phyloP scores from a whole-genome alignment of 805 yeast species.

The Candida nonsorbophila region DNA sequence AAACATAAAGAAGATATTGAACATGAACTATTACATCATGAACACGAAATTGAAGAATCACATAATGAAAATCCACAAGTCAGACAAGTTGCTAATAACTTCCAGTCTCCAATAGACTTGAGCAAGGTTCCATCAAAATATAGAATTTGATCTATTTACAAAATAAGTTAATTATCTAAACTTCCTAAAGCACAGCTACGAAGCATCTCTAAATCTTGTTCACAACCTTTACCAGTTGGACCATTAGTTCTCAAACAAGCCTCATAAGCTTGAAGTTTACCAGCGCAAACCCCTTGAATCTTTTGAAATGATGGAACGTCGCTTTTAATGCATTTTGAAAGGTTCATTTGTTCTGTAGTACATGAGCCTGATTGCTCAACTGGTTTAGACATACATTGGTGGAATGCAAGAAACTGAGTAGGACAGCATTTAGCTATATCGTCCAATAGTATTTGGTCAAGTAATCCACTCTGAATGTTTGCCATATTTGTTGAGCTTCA shows the following conservation, averaged over 20 bases:
- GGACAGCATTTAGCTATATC: conserved; percentile 79
- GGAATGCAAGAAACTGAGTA: conserved; percentile 63
- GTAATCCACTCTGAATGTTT: conserved; percentile 13
- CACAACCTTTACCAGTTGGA: conserved; percentile 46
- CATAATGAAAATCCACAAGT: conserved; percentile 26
- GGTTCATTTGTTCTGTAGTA: conserved; percentile 46
- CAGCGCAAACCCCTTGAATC: conserved; percentile 59
- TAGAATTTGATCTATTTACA: conserved; percentile 1
- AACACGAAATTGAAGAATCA: conserved; percentile 71
- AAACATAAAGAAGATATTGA: conserved; percentile 88
- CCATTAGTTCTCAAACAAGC: conserved; percentile 50
- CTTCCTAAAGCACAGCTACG: conserved; percentile 57
- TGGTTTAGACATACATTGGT: conserved; percentile 62
- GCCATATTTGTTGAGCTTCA: too few species aligned
- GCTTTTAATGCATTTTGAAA: conserved; percentile 59
- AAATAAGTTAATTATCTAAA: conserved; percentile 10
- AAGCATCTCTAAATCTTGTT: conserved; percentile 46
- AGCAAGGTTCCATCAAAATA: conserved; percentile 30
- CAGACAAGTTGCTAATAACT: conserved; percentile 23
- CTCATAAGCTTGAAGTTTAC: conserved; percentile 58
- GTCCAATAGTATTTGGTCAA: conserved; percentile 73
- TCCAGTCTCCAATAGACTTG: conserved; percentile 22
- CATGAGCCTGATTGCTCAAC: conserved; percentile 50
- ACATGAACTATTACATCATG: conserved; percentile 80
- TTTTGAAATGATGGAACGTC: conserved; percentile 67